Percentiles rank a stretch among this genome's conserved stretches.
Conservation (phyloP, 2,329 filamentous ascomycete species). For the Neopestalotiopsis clavispora region DNA sequence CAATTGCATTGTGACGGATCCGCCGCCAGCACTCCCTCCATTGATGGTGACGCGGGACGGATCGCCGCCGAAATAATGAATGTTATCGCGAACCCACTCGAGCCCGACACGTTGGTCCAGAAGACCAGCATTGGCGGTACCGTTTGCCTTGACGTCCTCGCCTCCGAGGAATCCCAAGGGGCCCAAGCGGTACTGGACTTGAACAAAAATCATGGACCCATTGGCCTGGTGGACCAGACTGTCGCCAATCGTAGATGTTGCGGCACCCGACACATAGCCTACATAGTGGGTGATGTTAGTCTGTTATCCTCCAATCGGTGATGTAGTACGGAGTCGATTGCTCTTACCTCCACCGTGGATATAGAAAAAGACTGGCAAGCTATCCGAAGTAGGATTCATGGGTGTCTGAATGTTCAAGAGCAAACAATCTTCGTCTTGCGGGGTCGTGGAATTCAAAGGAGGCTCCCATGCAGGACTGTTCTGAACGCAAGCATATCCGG, state of each 20-base stretch:
- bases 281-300: background rate
- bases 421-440: background rate
- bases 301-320: no score
- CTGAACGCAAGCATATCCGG: background rate
- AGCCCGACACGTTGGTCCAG: constrained; percentile 45
- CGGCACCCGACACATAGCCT: background rate
- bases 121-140: background rate
- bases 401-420: background rate
- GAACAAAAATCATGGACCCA: constrained; percentile 27
- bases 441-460: background rate
- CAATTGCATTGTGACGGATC: constrained; percentile 50
- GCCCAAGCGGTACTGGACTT: constrained; percentile 42
- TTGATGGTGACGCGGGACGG: constrained; percentile 55
- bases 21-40: constrained; percentile 59
- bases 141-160: background rate
- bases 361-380: background rate
- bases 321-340: no score
- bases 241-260: background rate
- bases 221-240: background rate
- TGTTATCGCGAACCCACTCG: constrained; percentile 57
- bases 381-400: background rate
- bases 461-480: background rate
- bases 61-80: constrained; percentile 58
- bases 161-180: background rate
- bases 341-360: constrained; percentile 2